Evolutionary conservation across 164 flowering plant species (phyloP), one percentile per base, ranked within the genome.

Genomic region (Annona squamosa): DNA sequence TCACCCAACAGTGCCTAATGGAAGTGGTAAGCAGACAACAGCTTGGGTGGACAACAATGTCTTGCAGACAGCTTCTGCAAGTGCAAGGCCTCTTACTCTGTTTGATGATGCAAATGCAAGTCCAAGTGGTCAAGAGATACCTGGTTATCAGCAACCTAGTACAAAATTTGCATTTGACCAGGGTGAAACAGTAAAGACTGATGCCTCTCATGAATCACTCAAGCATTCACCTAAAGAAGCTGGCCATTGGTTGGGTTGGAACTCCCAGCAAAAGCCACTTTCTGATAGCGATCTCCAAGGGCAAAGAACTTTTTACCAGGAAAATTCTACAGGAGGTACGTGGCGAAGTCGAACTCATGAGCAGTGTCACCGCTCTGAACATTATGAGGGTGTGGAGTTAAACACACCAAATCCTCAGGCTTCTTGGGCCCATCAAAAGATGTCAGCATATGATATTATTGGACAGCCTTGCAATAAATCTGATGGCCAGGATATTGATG

Each of bases 31-130:
- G 71, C 88, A 81, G 68, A 86, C 80, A 46, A 63, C 74, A 56
- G 75, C 77, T 72, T 86, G 86, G 87, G 76, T 73, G 69, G 86
- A 85, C 64, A 78, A 76, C 77, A 86, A 79, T 71, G 70, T 80
- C 75, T 90, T 76, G 68, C 77, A 74, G 71, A 74, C 77, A 42
- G 72, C 85, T 69, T 85, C 91, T 46, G 76, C 82, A 72, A 77
- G 74, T 75, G 83, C 88, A 61, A 82, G 82, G 73, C 80, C 86
- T 45, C 74, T 77, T 70, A 73, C 75, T 2, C 17, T 71, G 45
- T 73, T 76, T 63, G 82, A 75, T 69, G 82, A 85, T 66, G 74
- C 84, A 46, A 78, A 78, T 77, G 44, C 75, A 70, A 73, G 77
- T 67, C 74, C 85, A 44, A 78, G 67, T 69, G 66, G 76, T 74